phyloP scores from a whole-genome alignment of 1,284 basidiomycete genomes.

The Cutaneotrichosporon sp. region DNA sequence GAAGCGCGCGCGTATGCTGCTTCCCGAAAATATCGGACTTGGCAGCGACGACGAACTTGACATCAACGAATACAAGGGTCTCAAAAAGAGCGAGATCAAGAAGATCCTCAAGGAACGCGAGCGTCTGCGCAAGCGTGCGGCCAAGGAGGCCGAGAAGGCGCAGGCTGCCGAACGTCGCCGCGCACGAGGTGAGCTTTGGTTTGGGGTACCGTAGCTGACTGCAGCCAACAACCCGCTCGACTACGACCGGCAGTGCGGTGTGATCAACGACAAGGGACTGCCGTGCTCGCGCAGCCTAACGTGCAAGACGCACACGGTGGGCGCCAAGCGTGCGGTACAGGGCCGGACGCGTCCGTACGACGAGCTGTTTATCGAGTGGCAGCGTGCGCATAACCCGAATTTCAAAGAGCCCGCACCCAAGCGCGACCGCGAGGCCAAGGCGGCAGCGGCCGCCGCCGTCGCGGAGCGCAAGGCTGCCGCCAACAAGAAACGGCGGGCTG shows the following conservation, averaged over 20 bases:
- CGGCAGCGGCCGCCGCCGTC: slow-evolving; percentile 5
- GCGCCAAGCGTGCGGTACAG: slow-evolving; percentile 84
- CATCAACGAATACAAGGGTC: slow-evolving; percentile 23
- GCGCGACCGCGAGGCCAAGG: slow-evolving; percentile 23
- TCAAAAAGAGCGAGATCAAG: slow-evolving; percentile 42
- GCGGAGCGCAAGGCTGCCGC: slow-evolving; percentile 47
- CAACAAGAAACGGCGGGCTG: slow-evolving; percentile 49
- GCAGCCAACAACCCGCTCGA: slow-evolving; percentile 63
- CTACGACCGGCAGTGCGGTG: slow-evolving; percentile 90
- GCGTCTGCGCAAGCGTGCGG: slow-evolving; percentile 61
- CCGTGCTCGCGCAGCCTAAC: slow-evolving; percentile 95
- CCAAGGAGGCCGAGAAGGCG: slow-evolving; percentile 53
- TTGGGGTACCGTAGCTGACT: not conserved
- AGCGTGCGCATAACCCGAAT: slow-evolving; percentile 84
- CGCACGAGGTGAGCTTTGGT: slow-evolving; percentile 54
- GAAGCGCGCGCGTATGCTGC: slow-evolving; percentile 44
- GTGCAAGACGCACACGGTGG: slow-evolving; percentile 98
- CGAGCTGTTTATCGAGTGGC: slow-evolving; percentile 84
- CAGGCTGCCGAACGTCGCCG: slow-evolving; percentile 61
- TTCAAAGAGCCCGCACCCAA: slow-evolving; percentile 84
- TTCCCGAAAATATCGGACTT: slow-evolving; percentile 39
- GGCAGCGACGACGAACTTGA: slow-evolving; percentile 23
- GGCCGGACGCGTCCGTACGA: slow-evolving; percentile 84
- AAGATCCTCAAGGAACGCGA: slow-evolving; percentile 37
- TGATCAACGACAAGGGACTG: slow-evolving; percentile 90